Percentiles rank a stretch among this genome's conserved stretches.
phyloP scores from a whole-genome alignment of 305 asterid species.

The Fraxinus ornus region DNA sequence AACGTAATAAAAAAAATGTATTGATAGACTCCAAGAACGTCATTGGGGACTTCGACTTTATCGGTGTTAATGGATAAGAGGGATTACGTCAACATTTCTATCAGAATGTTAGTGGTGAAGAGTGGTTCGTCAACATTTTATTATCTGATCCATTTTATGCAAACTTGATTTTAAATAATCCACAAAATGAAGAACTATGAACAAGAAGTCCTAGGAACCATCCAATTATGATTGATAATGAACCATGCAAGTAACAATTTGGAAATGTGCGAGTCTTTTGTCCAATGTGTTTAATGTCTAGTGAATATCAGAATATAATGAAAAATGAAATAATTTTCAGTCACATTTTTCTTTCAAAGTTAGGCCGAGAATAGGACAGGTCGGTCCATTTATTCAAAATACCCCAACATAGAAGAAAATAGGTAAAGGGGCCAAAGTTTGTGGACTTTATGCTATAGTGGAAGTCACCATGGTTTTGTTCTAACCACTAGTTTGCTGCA shows the following conservation, averaged over 20 bases:
- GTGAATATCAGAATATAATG: no score
- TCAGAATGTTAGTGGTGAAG: not conserved
- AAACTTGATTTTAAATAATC: not conserved
- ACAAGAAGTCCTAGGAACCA: not conserved
- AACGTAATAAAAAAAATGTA: no score
- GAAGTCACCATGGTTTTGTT: not conserved
- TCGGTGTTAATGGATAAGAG: no score
- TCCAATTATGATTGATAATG: not conserved
- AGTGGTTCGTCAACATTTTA: not conserved
- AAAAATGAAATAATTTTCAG: not conserved
- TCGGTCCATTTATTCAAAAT: not conserved
- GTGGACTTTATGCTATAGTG: not conserved
- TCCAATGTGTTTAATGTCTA: not conserved
- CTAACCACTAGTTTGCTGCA: not conserved
- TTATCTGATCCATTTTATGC: not conserved
- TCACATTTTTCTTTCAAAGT: not conserved
- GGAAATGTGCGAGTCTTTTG: not conserved
- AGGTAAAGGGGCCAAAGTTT: not conserved
- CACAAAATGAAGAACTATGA: not conserved
- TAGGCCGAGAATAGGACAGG: not conserved
- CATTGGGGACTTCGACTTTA: no score
- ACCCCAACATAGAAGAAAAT: not conserved
- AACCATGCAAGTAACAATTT: not conserved
- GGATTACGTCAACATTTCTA: no score
- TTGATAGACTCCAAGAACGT: no score